Percentiles rank a stretch among this genome's conserved stretches.
These are phyloP conservation scores for Volvox carteri DNA, from an alignment of 163 green algal genomes.

Conservation along the genomic window DNA sequence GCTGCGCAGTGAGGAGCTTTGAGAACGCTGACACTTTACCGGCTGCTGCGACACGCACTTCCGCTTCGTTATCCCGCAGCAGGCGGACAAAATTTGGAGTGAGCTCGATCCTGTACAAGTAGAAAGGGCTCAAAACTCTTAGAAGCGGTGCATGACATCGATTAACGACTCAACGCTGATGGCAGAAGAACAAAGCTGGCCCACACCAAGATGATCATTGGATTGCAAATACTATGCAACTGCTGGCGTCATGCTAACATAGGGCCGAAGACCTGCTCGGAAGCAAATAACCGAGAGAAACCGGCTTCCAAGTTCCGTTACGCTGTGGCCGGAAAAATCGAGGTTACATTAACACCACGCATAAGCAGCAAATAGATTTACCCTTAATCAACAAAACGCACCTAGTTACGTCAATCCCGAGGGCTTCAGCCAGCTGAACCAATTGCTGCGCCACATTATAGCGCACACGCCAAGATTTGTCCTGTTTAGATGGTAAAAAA, in stretches of 20 bases:
- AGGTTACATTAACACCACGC: too few species aligned
- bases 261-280: too few species aligned
- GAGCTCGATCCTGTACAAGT: slow-evolving; percentile 80
- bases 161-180: too few species aligned
- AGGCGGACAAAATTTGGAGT: slow-evolving; percentile 91
- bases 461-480: slow-evolving; percentile 98
- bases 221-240: too few species aligned
- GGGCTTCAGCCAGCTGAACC: slow-evolving; percentile 86
- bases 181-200: too few species aligned
- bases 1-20: slow-evolving; percentile 76
- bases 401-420: slow-evolving; percentile 88
- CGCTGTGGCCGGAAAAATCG: too few species aligned
- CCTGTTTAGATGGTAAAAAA: slow-evolving; percentile 77
- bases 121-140: too few species aligned
- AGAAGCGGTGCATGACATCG: too few species aligned
- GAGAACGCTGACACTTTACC: slow-evolving; percentile 91
- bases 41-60: slow-evolving; percentile 95
- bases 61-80: slow-evolving; percentile 94
- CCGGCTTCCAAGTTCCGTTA: not conserved
- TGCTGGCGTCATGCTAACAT: too few species aligned
- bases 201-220: too few species aligned
- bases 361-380: too few species aligned
- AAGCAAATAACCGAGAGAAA: not conserved
- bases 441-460: slow-evolving; percentile 94
- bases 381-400: slow-evolving; percentile 55